A percentile compares a stretch with the other conserved stretches of the same genome.
These are phyloP conservation scores for Fragaria iinumae DNA, from an alignment of 306 rosid genomes.

Conservation along the genomic window DNA sequence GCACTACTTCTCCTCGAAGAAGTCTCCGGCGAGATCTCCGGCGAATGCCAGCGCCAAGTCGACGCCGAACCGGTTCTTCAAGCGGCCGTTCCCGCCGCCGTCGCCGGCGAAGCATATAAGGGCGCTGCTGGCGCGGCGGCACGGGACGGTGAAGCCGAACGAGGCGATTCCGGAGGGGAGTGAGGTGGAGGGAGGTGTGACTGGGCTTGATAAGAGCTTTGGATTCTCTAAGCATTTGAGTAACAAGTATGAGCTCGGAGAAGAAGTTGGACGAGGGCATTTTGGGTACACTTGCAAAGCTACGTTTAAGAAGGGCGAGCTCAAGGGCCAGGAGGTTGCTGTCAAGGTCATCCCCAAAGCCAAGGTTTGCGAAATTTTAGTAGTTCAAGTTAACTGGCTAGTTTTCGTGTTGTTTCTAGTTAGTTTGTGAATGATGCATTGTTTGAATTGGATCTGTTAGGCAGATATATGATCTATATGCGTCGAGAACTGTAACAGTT, in stretches of 20 bases:
- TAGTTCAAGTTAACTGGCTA: background rate
- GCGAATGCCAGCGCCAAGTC: constrained; percentile 46
- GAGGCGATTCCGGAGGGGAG: constrained; percentile 68
- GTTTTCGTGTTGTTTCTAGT: background rate
- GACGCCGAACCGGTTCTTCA: constrained; percentile 70
- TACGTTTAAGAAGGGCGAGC: constrained; percentile 64
- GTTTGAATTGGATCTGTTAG: constrained; percentile 14
- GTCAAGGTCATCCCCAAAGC: constrained; percentile 88
- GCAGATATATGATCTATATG: background rate
- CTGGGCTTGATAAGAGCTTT: constrained; percentile 74
- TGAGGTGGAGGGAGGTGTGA: constrained; percentile 44
- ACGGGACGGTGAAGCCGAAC: constrained; percentile 80
- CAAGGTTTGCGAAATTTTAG: constrained; percentile 48
- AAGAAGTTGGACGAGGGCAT: constrained; percentile 89
- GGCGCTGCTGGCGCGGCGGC: constrained; percentile 70
- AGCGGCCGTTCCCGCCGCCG: constrained; percentile 71
- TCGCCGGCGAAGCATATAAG: constrained; percentile 90
- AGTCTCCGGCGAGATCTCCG: constrained; percentile 87
- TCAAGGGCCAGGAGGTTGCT: constrained; percentile 69
- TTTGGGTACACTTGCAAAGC: constrained; percentile 85
- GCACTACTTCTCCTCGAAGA: constrained; percentile 57
- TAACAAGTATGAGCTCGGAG: constrained; percentile 73
- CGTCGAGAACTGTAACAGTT: background rate
- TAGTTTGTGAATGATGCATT: background rate
- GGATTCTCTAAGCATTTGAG: constrained; percentile 80